Percentiles rank a stretch among this genome's conserved stretches.
phyloP scores from a whole-genome alignment of 164 flowering plant genomes.

The Piper longum region DNA sequence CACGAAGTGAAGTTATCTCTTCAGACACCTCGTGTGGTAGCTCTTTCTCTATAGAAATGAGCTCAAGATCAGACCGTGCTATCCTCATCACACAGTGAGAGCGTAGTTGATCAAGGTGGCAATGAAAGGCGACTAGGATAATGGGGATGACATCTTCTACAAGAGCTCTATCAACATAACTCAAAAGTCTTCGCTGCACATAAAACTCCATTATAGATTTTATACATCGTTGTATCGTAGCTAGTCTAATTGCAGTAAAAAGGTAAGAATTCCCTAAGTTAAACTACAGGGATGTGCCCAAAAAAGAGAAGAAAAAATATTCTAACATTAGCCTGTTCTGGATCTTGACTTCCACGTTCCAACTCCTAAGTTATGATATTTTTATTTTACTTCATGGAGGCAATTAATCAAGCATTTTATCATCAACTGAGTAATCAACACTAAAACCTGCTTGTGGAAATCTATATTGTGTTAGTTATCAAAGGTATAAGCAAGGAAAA shows the following conservation, averaged over 20 bases:
- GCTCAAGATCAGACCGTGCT: constrained; percentile 51
- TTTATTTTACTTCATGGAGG: neutral
- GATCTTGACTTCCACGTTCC: no score
- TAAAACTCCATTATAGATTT: neutral
- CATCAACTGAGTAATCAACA: neutral
- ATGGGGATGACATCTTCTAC: constrained; percentile 61
- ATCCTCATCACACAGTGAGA: constrained; percentile 40
- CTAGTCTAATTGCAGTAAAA: neutral
- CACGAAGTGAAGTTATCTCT: constrained; percentile 24
- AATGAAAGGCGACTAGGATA: constrained; percentile 39
- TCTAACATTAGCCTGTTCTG: no score
- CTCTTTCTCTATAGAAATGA: constrained; percentile 35
- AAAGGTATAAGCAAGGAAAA: neutral
- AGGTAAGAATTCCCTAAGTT: neutral
- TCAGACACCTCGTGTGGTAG: constrained; percentile 34
- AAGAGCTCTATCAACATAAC: constrained; percentile 44
- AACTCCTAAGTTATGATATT: neutral
- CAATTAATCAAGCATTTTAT: neutral
- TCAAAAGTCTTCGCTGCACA: constrained; percentile 52
- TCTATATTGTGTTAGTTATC: no score
- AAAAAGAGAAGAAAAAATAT: neutral
- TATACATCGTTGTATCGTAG: neutral
- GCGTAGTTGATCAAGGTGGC: constrained; percentile 35
- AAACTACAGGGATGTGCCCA: neutral
- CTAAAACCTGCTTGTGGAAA: neutral